Conservation (phyloP, 2,329 filamentous ascomycete species). For the Tympanopsis confertula region DNA sequence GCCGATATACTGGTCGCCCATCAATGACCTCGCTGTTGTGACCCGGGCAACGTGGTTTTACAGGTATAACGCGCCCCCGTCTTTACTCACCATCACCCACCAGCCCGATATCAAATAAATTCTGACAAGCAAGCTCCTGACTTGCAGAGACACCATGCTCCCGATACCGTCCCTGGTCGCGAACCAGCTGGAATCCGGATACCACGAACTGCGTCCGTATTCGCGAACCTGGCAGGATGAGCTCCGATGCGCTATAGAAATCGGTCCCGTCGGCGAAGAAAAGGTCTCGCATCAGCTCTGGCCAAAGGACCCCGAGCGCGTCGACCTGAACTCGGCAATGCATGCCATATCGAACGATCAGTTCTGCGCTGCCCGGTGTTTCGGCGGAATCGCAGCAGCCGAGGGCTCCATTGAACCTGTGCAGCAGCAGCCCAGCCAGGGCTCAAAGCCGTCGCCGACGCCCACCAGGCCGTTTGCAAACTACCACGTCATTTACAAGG, state of each 20-base stretch:
- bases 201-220: constrained; percentile 75
- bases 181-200: constrained; percentile 87
- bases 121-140: neutral
- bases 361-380: constrained; percentile 48
- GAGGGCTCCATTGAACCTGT: constrained; percentile 32
- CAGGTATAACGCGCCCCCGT: constrained; percentile 77
- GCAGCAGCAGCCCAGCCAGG: constrained; percentile 26
- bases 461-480: constrained; percentile 51
- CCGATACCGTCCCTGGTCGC: constrained; percentile 77
- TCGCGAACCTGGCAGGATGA: constrained; percentile 89
- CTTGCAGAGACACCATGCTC: constrained; percentile 65
- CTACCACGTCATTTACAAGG: constrained; percentile 79
- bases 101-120: constrained; percentile 82
- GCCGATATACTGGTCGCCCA: constrained; percentile 93
- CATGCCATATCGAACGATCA: constrained; percentile 37
- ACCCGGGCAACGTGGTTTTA: constrained; percentile 94
- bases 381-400: constrained; percentile 44
- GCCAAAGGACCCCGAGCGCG: constrained; percentile 42
- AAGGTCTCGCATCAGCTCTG: constrained; percentile 79
- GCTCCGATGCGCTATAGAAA: constrained; percentile 76
- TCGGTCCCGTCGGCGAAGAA: constrained; percentile 80
- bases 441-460: constrained; percentile 24
- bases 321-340: constrained; percentile 18
- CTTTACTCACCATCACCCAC: constrained; percentile 80
- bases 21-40: constrained; percentile 78